Evolutionary conservation across 352 stramenopile species (phyloP), one percentile per base, ranked within the genome.

Genomic region (Globisporangium uncinulatum): DNA sequence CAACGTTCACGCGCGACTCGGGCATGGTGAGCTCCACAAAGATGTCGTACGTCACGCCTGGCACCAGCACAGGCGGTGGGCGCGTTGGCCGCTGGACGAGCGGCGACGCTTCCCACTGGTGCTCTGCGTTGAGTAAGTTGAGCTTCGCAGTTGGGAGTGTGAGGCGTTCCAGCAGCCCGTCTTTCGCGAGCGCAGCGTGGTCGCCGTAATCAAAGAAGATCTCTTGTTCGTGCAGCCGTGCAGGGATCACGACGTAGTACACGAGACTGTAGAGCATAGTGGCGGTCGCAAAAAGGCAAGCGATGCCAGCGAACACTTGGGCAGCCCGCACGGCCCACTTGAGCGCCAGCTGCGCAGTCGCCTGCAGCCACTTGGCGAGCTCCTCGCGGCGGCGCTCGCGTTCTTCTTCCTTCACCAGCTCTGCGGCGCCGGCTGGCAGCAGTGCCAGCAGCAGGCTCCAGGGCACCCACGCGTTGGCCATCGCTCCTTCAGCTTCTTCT

Each of bases 181-280:
- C 37, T n/a, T 45, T 19, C 24, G 51, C 53, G 14, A 84, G 66
- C 11, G 61, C 65, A 13, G 59, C 66, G 61, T 91, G 83, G 51
- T 59, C 51, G 29, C 83, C 83, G 29, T 93, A 93, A 66, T 93
- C 58, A 41, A 93, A 86, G 57, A 85, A 83, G 36, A 89, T 69
- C 17, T 88, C 67, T 45, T 90, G 83, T 52, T 93, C 80, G 53
- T 90, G 80, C 49, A 87, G 78, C 20, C 82, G 71, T 51, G 80
- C 80, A 13, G 83, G 83, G 59, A 94, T 92, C 36, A 94, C 62
- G 20, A 89, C 47, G 59, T 84, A 87, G 74, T 94, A 94, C 10
- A 94, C 57, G 52, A 82, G 31, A 6, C 58, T 69, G 56, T 94
- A 94, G 45, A 94, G 62, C 49, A 87, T 31, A 3, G 81, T 77